Base-by-base conservation (phyloP, 192 early-diverging fungal species). In the Coemansia furcata region DNA sequence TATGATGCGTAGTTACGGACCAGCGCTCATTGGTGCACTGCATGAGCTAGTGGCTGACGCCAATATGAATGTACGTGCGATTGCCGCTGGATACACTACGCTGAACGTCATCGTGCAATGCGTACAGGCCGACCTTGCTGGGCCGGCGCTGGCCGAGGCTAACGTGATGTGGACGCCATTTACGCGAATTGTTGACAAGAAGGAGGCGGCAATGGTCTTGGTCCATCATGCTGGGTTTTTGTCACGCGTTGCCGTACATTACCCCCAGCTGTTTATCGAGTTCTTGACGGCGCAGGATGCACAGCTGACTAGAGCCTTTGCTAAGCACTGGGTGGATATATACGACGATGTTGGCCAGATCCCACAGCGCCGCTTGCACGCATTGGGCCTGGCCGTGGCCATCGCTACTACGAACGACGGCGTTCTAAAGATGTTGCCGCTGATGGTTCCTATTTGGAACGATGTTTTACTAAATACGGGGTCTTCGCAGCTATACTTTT, bases 401-500 rank as follows among this genome's bases (percentile, higher is more conserved):
- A 66, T 76, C 10, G 73, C 64, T 11, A 70, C 73, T 23, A 65
- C 74, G 7, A 81, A 76, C 37, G 67, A 72, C 30, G 73, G 78
- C 2, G 35, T 81, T 9, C 60, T 81, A 6, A 47, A 63, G 40
- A 61, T 35, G 12, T 35, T 81, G 33, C 73, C 73, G 17, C 38
- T 63, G 43, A 76, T 76, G 73, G 73, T 81, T n/a, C 78, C 78
- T 1, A 55, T 81, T 15, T 81, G 78, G 78, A 81, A 72, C 65
- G 78, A 73, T 4, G 66, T 81, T 5, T 72, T 81, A 32, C 73
- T 73, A 1, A 66, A 73, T 37, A 81, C 73, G 0, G 78, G 73
- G n/a, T 58, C 63, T 19, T 81, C 78, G 2, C 54, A 69, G 14
- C 66, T 72, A 6, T 66, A 73, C 43, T 67, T 66, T 60, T 61